These are phyloP conservation scores for Spizellomyces punctatus DNA, from an alignment of 192 early-diverging fungal genomes.

Conservation along the genomic window DNA sequence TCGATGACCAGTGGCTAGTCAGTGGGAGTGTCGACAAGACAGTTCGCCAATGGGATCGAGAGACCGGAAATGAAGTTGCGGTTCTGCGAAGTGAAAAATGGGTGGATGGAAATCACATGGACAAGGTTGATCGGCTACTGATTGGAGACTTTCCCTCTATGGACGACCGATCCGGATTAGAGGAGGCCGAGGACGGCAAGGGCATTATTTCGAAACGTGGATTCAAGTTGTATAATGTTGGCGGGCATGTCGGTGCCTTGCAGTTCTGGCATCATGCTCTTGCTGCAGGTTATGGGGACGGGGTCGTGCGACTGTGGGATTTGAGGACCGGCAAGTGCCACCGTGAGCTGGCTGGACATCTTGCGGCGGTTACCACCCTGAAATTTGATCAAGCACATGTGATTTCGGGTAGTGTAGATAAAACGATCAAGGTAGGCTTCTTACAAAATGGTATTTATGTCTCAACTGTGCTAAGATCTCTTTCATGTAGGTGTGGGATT, in stretches of 20 bases:
- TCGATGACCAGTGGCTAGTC: conserved; percentile 39
- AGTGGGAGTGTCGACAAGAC: conserved; percentile 46
- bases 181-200: not conserved
- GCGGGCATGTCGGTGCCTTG: conserved; percentile 35
- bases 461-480: not conserved
- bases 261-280: conserved; percentile 49
- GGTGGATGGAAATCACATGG: conserved; percentile 30
- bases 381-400: conserved; percentile 40
- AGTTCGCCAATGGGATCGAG: conserved; percentile 47
- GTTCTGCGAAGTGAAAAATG: conserved; percentile 33
- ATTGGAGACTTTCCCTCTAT: conserved; percentile 21
- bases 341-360: conserved; percentile 38
- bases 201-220: not conserved
- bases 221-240: conserved; percentile 32
- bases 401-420: conserved; percentile 39
- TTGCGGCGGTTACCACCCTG: conserved; percentile 31
- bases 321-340: conserved; percentile 43
- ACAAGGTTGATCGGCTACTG: conserved; percentile 26
- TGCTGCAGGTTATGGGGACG: conserved; percentile 49
- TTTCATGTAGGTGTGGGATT: conserved; percentile 44
- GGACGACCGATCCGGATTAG: not conserved
- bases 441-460: not conserved
- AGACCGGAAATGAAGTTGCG: conserved; percentile 38
- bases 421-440: conserved; percentile 26
- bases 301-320: conserved; percentile 46